Conservation (phyloP, 1,284 basidiomycete genomes). For the Fistulinella staudtii region DNA sequence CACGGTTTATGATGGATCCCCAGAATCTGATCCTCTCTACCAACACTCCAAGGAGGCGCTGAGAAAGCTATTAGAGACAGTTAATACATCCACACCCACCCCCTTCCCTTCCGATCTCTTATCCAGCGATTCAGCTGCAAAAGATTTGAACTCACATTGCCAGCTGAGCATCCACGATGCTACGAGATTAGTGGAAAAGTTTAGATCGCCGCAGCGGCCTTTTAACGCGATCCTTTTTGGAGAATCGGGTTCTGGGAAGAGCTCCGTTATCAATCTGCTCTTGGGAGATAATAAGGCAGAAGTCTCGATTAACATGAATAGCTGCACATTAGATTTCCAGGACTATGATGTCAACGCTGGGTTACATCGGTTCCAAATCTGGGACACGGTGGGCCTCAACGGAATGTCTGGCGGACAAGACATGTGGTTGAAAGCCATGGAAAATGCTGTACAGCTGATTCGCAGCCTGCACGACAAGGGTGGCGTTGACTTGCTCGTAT, state of each 20-base stretch:
- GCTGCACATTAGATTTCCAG: slow-evolving; percentile 25
- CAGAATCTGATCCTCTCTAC: neutral
- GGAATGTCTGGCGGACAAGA: slow-evolving; percentile 7
- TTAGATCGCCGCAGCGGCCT: neutral
- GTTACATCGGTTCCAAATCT: slow-evolving; percentile 26
- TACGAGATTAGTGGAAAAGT: neutral
- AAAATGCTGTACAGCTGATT: slow-evolving; percentile 34
- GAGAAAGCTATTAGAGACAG: neutral
- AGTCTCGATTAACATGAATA: slow-evolving; percentile 10
- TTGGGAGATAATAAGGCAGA: slow-evolving; percentile 11
- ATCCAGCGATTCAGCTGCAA: neutral
- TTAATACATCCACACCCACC: neutral
- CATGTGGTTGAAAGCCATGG: slow-evolving; percentile 27
- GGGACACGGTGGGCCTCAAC: slow-evolving; percentile 36
- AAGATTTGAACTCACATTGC: neutral
- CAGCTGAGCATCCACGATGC: neutral
- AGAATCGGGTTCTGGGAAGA: slow-evolving; percentile 28
- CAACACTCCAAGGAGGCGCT: slow-evolving; percentile 2
- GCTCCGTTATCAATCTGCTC: slow-evolving; percentile 29
- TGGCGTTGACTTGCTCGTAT: slow-evolving; percentile 38
- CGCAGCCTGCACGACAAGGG: slow-evolving; percentile 24
- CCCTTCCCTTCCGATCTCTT: neutral
- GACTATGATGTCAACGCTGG: slow-evolving; percentile 18
- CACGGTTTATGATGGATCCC: neutral
- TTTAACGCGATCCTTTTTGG: slow-evolving; percentile 22